A percentile compares a stretch with the other conserved stretches of the same genome.
Evolutionary conservation across 345 rosid species (phyloP).

Genomic region (Mercurialis annua): DNA sequence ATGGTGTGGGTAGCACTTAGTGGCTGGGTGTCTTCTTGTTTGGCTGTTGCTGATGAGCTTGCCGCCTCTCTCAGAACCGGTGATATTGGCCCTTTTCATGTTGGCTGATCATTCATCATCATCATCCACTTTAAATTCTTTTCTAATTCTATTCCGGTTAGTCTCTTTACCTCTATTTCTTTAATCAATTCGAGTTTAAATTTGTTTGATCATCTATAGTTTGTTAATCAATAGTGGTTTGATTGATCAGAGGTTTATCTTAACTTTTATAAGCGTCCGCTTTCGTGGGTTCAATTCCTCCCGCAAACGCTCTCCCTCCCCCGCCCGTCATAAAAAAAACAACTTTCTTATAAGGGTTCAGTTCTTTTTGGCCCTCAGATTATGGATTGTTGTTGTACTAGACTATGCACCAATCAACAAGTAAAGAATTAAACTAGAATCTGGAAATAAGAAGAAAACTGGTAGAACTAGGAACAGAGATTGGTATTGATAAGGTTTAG

Average conservation of each 20-base stretch:
- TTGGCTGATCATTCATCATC: conserved; percentile 49
- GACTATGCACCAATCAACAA: too few relatives aligned
- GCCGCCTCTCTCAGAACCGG: conserved; percentile 72
- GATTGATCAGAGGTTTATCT: neutral
- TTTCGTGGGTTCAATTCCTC: too few relatives aligned
- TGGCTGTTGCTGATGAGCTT: conserved; percentile 81
- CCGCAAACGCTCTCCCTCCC: too few relatives aligned
- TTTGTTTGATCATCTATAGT: neutral
- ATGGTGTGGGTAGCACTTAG: conserved; percentile 62
- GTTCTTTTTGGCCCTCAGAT: neutral
- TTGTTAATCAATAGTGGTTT: neutral
- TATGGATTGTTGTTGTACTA: too few relatives aligned
- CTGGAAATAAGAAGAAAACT: too few relatives aligned
- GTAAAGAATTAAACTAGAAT: too few relatives aligned
- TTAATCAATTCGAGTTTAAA: neutral
- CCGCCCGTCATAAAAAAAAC: too few relatives aligned
- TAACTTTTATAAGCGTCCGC: too few relatives aligned
- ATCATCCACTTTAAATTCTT: too few relatives aligned
- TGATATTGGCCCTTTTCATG: conserved; percentile 83
- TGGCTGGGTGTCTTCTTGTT: conserved; percentile 80
- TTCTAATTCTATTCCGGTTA: neutral
- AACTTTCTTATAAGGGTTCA: neutral
- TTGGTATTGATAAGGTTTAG: too few relatives aligned
- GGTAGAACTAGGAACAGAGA: too few relatives aligned
- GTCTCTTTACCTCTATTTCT: conserved; percentile 3